Base-by-base conservation (phyloP, 1,284 basidiomycete species). In the Marasmius tenuissimus region DNA sequence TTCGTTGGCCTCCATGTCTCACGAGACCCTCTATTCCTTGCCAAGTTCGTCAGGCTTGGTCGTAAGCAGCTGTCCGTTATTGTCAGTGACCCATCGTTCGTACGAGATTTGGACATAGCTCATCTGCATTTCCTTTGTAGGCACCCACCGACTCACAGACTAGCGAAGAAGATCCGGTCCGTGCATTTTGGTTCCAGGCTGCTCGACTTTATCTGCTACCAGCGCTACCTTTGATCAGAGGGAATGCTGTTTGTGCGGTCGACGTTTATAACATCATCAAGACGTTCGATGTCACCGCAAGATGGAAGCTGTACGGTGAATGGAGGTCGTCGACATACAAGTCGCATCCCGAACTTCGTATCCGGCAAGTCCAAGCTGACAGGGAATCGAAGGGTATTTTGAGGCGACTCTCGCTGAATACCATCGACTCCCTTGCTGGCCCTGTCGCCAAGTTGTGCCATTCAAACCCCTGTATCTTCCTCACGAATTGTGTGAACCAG, bases 361-460 rank as follows among this genome's bases (percentile, higher is more conserved):
- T 92, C 50, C 89, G 89, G 40, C 78, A 83, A 63, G 85, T 87
- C 4, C 87, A 92, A 69, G 87, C 88, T 33, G 88, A 91, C 62
- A 81, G 88, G 45, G 92, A 94, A 71, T 86, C 89, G 5, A 94
- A 94, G 69, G 88, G 85, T 38, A 87, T 96, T 65, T 78, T 96
- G 61, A 87, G 93, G 54, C 88, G 93, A 3, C 78, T 95, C 39
- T 89, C 90, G n/a, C 88, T 89, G 70, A 90, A 93, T 57, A 91
- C 92, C 37, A 86, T 92, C 61, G 92, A 94, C 69, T 83, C 88
- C 0, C 78, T 94, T 63, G 91, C 95, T 18, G 91, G 96, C 18
- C 86, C 91, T 1, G 88, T 99, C n/a, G 96, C 95, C 10, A 98
- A 98, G 75, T 79, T 97, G 53, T 93, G 93, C 5, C 95, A 98